Evolutionary conservation across 2,329 filamentous ascomycete genomes (phyloP).

Genomic region (Ophiostoma pallidulum): DNA sequence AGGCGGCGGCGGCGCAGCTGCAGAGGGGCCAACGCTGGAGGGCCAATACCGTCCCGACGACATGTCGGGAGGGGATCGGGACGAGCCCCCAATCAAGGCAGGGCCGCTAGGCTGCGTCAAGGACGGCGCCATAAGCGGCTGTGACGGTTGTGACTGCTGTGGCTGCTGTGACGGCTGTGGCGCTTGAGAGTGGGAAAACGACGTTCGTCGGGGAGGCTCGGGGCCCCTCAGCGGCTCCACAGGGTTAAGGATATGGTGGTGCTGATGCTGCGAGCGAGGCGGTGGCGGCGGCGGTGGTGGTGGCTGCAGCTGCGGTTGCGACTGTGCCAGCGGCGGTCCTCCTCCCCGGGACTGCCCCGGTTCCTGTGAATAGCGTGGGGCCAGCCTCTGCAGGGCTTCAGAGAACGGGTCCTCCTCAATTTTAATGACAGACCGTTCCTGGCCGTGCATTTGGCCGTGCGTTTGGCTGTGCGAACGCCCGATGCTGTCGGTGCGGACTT

Average conservation of each 20-base stretch:
- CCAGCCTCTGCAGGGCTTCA: slow-evolving; percentile 8
- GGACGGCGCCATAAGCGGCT: too few species aligned
- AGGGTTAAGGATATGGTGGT: slow-evolving; percentile 4
- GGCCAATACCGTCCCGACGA: slow-evolving; percentile 11
- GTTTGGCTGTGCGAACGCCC: neutral
- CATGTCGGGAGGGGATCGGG: slow-evolving; percentile 11
- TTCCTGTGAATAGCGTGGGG: slow-evolving; percentile 9
- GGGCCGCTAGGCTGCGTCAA: neutral
- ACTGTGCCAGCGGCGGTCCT: slow-evolving; percentile 13
- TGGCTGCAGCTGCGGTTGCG: slow-evolving; percentile 2
- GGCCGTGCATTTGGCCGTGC: neutral
- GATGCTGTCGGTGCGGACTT: slow-evolving; percentile 12
- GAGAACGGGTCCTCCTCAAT: slow-evolving; percentile 14
- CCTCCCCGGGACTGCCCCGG: neutral
- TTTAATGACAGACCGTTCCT: slow-evolving; percentile 9
- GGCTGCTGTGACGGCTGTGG: neutral
- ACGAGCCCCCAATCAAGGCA: slow-evolving; percentile 3
- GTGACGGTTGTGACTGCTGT: neutral
- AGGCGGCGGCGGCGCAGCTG: slow-evolving; percentile 10
- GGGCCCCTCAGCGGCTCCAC: slow-evolving; percentile 1
- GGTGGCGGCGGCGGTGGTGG: neutral
- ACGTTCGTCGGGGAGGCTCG: slow-evolving; percentile 6
- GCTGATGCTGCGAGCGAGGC: slow-evolving; percentile 1
- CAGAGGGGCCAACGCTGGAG: neutral
- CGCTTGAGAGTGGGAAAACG: slow-evolving; percentile 4